phyloP scores from a whole-genome alignment of 257 asterid genomes.

The Apocynum venetum region DNA sequence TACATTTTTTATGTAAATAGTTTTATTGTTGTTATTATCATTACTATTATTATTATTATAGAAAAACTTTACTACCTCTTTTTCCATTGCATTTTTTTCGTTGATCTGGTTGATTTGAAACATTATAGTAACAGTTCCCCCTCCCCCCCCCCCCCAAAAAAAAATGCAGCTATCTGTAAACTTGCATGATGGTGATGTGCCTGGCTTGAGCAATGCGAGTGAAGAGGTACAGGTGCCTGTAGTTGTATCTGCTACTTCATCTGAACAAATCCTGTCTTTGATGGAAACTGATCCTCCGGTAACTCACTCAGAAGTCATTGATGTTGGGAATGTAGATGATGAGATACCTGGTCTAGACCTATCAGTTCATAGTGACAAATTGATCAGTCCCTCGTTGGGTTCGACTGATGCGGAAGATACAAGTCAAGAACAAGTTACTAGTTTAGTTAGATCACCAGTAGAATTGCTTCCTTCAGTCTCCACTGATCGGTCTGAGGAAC shows the following conservation, averaged over 20 bases:
- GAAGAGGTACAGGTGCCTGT: constrained; percentile 35
- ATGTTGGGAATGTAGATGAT: constrained; percentile 36
- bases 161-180: constrained; percentile 44
- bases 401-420: constrained; percentile 53
- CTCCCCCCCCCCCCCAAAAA: background rate
- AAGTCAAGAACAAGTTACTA: constrained; percentile 43
- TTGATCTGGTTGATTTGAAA: background rate
- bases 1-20: background rate
- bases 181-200: constrained; percentile 37
- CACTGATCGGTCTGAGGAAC: constrained; percentile 84
- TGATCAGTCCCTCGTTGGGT: constrained; percentile 34
- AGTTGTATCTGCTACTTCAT: constrained; percentile 36
- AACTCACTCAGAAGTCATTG: constrained; percentile 41
- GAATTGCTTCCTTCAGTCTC: constrained; percentile 64
- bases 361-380: constrained; percentile 37
- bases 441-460: constrained; percentile 34
- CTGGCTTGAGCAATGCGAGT: constrained; percentile 33
- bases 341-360: constrained; percentile 84
- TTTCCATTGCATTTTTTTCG: background rate
- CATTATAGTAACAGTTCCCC: background rate
- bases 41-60: background rate
- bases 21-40: no score
- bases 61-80: background rate
- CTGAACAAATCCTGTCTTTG: constrained; percentile 39
- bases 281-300: constrained; percentile 39